Evolutionary conservation across 2,329 filamentous ascomycete species (phyloP).

Genomic region (Colletotrichum cereale): DNA sequence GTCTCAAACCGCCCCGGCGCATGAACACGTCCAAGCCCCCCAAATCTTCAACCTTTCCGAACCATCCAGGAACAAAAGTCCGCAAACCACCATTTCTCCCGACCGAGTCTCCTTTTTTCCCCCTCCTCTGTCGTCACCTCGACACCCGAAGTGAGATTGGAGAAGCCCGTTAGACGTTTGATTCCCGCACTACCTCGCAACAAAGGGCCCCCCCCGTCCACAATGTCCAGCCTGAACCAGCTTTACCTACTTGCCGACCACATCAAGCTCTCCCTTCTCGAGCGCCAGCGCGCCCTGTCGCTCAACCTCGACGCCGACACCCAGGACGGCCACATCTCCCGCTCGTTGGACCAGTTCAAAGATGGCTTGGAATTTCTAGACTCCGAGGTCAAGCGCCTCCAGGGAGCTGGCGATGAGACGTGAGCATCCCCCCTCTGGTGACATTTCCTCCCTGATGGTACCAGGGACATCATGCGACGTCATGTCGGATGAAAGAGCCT

Average conservation of each 20-base stretch:
- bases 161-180: background rate
- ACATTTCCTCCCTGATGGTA: background rate
- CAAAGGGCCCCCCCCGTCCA: conserved; percentile 29
- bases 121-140: background rate
- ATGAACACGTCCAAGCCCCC: conserved; percentile 33
- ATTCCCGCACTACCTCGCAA: background rate
- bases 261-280: conserved; percentile 94
- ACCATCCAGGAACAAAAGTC: conserved; percentile 16
- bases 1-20: conserved; percentile 32
- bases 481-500: conserved; percentile 25
- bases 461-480: conserved; percentile 17
- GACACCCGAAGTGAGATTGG: background rate
- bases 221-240: conserved; percentile 75
- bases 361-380: conserved; percentile 81
- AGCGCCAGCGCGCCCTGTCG: conserved; percentile 87
- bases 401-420: conserved; percentile 74
- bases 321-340: conserved; percentile 89
- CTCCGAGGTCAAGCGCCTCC: conserved; percentile 72
- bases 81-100: conserved; percentile 1
- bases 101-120: background rate
- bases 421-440: conserved; percentile 52
- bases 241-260: conserved; percentile 95
- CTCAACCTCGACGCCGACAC: conserved; percentile 82
- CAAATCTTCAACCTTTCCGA: conserved; percentile 31
- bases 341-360: conserved; percentile 87